A percentile compares a stretch with the other conserved stretches of the same genome.
Evolutionary conservation across 768 basidiomycete genomes (phyloP).

Genomic region (Mrakia frigida): DNA sequence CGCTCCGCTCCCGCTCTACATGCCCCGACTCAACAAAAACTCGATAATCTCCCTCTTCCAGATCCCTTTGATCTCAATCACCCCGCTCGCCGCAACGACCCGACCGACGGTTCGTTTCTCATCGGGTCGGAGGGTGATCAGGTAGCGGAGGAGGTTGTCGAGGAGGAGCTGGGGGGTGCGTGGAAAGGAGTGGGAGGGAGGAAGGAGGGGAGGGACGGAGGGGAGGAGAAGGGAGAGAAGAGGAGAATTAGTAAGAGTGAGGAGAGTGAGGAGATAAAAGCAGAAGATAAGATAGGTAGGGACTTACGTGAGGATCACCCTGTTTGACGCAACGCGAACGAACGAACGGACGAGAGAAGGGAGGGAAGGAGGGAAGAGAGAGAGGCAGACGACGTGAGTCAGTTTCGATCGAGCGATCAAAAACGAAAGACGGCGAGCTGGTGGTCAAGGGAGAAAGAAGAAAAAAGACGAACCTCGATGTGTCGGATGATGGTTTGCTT

Average conservation of each 20-base stretch:
- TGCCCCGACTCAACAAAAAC: constrained; percentile 3
- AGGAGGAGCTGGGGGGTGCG: not conserved
- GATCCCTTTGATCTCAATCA: not conserved
- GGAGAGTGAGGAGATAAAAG: too few species aligned
- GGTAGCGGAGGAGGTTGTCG: not conserved
- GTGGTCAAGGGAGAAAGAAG: not conserved
- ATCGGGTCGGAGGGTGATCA: not conserved
- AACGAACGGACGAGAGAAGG: too few species aligned
- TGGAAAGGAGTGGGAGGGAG: not conserved
- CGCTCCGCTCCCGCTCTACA: too few species aligned
- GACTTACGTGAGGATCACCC: not conserved
- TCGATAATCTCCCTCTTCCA: constrained; percentile 1
- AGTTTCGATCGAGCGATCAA: not conserved
- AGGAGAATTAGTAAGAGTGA: not conserved
- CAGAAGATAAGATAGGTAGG: too few species aligned
- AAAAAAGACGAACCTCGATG: not conserved
- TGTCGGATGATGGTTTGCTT: not conserved
- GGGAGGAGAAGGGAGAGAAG: not conserved
- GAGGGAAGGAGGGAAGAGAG: not conserved
- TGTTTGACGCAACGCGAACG: not conserved
- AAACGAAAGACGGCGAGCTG: not conserved
- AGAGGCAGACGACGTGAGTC: not conserved
- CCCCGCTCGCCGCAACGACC: not conserved
- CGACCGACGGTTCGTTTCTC: not conserved
- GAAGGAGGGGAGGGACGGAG: not conserved